phyloP scores from a whole-genome alignment of 257 asterid genomes.

The Forsythia viridissima region DNA sequence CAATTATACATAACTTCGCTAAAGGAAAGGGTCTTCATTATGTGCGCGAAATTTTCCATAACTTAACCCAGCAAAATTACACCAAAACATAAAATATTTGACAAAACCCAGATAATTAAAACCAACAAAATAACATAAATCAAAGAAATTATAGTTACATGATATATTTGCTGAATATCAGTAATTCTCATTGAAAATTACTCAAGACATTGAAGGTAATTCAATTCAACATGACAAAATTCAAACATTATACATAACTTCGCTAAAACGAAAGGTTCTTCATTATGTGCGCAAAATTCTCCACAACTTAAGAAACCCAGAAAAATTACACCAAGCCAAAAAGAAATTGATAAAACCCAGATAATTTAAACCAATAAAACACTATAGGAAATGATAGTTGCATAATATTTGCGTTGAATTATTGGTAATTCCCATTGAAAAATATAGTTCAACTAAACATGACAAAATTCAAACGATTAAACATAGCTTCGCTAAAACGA shows the following conservation, averaged over 20 bases:
- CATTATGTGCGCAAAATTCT: too few relatives aligned
- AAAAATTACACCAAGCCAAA: neutral
- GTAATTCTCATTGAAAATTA: too few relatives aligned
- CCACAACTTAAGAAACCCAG: neutral
- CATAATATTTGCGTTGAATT: neutral
- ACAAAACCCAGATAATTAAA: neutral
- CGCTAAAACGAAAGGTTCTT: too few relatives aligned
- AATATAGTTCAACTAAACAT: neutral
- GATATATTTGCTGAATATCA: neutral
- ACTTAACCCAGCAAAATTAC: conserved; percentile 5
- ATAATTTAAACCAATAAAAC: neutral
- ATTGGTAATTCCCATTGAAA: neutral
- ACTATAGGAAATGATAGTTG: neutral
- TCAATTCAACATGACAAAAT: neutral
- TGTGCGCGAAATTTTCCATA: neutral
- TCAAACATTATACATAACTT: too few relatives aligned
- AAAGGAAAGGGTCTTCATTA: neutral
- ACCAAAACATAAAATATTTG: neutral
- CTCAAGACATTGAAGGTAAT: neutral
- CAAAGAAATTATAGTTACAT: neutral
- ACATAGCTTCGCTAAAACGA: too few relatives aligned
- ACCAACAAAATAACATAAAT: conserved; percentile 7
- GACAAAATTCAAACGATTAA: neutral
- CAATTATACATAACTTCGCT: neutral
- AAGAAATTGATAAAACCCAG: neutral